Evolutionary conservation across 1,139 yeast genomes (phyloP), one percentile per base, ranked within the genome.

Genomic region (Debaryomyces robertsiae): DNA sequence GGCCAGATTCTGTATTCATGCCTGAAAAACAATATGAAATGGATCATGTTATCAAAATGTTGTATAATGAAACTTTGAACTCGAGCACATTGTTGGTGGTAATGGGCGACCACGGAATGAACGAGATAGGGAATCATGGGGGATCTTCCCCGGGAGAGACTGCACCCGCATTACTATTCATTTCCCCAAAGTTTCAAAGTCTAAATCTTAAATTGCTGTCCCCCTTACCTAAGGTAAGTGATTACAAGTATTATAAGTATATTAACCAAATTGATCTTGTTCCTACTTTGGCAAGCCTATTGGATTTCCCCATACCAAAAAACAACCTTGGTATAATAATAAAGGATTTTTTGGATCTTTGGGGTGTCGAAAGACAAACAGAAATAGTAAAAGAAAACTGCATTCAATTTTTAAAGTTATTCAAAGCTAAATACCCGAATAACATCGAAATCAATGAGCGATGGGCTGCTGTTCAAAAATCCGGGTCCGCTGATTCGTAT

Each of bases 31-130:
- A 90, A 48, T 45, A 44, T 6, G 98, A 93, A 61, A 89, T 93
- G 96, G 97, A 93, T 59, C 52, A 45, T 0, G 75, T 93, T 2
- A 67, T 90, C 6, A 47, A 72, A 39, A 55, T 68, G 27, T 60
- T 93, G 0, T 89, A 80, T 56, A 57, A 66, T 0, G 63, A 70
- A 6, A 58, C 78, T 3, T 44, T 54, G 10, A 33, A 45, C 1
- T 37, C 50, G 3, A 77, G 82, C 19, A 84, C 95, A 0, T 60
- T 93, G 34, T 65, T 93, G 27, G 79, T 93, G 6, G 78, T 93
- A 1, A 69, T 88, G 69, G 98, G 98, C 1, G 98, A 91, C 55
- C 98, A 91, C 60, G 98, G 98, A 1, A 91, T 91, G 98, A 88
- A 87, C 54, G 88, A 82, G 38, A 79, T 82, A 2, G 98, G 98